phyloP scores from a whole-genome alignment of 1,139 yeast genomes.

The Yarrowia galli region DNA sequence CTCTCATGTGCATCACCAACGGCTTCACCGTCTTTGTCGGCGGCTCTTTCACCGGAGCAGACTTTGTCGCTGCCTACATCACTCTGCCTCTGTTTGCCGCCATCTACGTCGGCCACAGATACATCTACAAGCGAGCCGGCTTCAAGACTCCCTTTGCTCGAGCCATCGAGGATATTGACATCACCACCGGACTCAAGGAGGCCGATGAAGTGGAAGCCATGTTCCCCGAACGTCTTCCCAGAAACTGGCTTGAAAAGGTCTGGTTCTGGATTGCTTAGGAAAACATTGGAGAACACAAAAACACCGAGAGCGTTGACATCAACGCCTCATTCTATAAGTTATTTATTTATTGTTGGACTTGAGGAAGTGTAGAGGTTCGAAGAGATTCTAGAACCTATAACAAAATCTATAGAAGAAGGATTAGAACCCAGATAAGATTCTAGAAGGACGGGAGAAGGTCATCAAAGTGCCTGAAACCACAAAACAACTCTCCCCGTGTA shows the following conservation, averaged over 20 bases:
- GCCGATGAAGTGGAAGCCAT: conserved; percentile 56
- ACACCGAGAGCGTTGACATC: no score
- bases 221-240: conserved; percentile 52
- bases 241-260: conserved; percentile 51
- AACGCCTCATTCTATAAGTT: background rate
- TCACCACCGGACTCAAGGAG: conserved; percentile 60
- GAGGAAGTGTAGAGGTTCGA: background rate
- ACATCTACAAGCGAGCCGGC: conserved; percentile 53
- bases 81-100: conserved; percentile 59
- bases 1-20: conserved; percentile 64
- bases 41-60: conserved; percentile 59
- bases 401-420: no score
- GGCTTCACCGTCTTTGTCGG: conserved; percentile 71
- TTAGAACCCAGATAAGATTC: no score
- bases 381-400: no score
- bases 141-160: conserved; percentile 52
- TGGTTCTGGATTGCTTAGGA: conserved; percentile 56
- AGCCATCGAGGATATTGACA: conserved; percentile 57
- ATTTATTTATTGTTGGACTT: conserved; percentile 17
- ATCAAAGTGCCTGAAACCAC: no score
- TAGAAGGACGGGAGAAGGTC: no score
- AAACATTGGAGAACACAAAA: no score
- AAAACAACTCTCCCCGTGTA: no score
- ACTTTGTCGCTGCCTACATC: conserved; percentile 61
- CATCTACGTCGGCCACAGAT: conserved; percentile 60